Evolutionary conservation across 306 rosid species (phyloP).

Genomic region (Glycyrrhiza uralensis): DNA sequence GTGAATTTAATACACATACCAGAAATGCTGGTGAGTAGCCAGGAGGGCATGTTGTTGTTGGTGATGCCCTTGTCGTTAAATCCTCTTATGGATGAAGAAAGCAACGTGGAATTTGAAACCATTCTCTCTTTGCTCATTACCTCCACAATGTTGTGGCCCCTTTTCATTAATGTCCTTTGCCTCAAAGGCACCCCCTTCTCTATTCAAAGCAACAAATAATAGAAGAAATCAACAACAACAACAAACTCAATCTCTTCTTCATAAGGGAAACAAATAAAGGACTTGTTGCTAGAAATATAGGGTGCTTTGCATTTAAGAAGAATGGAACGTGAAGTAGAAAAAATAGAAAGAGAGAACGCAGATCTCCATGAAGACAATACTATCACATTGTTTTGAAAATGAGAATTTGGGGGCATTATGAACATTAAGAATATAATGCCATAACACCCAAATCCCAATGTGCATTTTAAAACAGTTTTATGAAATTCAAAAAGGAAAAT

Average conservation of each 20-base stretch:
- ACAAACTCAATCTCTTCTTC: background rate
- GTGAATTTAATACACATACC: constrained; percentile 43
- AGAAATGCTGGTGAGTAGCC: constrained; percentile 48
- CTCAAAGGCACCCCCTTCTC: background rate
- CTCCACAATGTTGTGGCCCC: constrained; percentile 26
- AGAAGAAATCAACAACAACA: background rate
- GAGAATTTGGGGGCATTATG: background rate
- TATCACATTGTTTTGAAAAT: background rate
- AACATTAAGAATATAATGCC: constrained; percentile 18
- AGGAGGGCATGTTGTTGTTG: constrained; percentile 39
- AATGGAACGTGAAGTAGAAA: background rate
- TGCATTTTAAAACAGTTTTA: constrained; percentile 7
- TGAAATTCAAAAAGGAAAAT: background rate
- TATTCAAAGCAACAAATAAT: constrained; percentile 6
- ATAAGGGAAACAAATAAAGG: constrained; percentile 2
- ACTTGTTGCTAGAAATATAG: background rate
- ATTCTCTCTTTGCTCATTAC: constrained; percentile 25
- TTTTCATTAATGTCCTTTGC: constrained; percentile 22
- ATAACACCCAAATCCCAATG: constrained; percentile 34
- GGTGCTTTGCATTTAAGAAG: constrained; percentile 23
- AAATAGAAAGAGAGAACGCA: background rate
- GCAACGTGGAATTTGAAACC: constrained; percentile 16
- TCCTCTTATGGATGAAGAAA: constrained; percentile 27
- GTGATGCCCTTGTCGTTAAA: constrained; percentile 22
- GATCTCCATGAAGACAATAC: constrained; percentile 47